Percentiles rank a stretch among this genome's conserved stretches.
Evolutionary conservation across 352 stramenopile genomes (phyloP).

Genomic region (Blastocystis hominis): DNA sequence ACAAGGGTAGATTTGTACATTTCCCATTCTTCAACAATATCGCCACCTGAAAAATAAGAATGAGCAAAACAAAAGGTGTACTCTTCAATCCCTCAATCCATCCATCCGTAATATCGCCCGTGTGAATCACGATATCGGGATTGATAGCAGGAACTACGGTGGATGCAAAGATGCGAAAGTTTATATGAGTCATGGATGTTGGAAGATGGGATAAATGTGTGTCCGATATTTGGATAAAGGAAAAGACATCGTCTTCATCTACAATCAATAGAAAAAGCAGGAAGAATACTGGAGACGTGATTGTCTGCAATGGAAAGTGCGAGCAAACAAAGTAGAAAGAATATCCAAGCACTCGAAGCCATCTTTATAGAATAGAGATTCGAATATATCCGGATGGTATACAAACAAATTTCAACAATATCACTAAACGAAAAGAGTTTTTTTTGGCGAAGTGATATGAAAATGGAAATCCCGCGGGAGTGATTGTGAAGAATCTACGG

Average conservation of each 20-base stretch:
- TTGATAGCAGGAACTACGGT: constrained; percentile 26
- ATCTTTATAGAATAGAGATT: not conserved
- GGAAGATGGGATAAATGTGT: constrained; percentile 14
- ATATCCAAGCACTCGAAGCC: not conserved
- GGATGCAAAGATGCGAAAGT: constrained; percentile 36
- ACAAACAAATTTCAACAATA: not conserved
- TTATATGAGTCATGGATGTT: not conserved
- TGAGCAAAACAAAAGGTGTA: not conserved
- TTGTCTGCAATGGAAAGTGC: not conserved
- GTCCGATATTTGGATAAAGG: constrained; percentile 40
- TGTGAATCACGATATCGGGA: constrained; percentile 18
- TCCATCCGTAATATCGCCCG: constrained; percentile 39
- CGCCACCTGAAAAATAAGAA: constrained; percentile 7
- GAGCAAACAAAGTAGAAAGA: not conserved
- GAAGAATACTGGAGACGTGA: not conserved
- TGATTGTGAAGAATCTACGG: too few relatives aligned
- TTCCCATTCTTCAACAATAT: constrained; percentile 42
- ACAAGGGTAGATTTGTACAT: constrained; percentile 13
- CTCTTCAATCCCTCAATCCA: not conserved
- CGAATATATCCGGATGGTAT: not conserved
- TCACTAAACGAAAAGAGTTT: not conserved
- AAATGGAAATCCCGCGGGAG: too few relatives aligned
- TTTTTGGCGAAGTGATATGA: too few relatives aligned
- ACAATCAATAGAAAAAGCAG: not conserved
- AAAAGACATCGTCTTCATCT: constrained; percentile 26